A percentile compares a stretch with the other conserved stretches of the same genome.
These are phyloP conservation scores for Nemophila menziesii DNA, from an alignment of 257 asterid species.

Conservation along the genomic window DNA sequence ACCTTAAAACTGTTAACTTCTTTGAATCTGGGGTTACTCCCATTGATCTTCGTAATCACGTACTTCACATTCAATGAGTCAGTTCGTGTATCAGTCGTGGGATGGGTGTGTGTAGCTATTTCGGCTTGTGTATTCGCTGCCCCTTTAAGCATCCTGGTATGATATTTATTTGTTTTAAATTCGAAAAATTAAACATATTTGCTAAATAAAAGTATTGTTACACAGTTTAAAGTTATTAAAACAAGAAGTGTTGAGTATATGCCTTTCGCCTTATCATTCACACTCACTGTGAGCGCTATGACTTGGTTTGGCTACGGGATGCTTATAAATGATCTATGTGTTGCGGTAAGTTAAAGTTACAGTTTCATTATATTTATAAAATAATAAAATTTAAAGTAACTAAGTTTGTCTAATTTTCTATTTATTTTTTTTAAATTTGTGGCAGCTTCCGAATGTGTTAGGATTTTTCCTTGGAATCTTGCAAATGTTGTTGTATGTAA, in stretches of 20 bases:
- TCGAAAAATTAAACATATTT: neutral
- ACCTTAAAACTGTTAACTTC: conserved; percentile 10
- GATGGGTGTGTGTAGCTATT: conserved; percentile 33
- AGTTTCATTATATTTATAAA: no score
- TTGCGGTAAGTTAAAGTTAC: conserved; percentile 19
- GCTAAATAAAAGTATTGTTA: no score
- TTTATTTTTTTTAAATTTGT: neutral
- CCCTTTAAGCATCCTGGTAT: conserved; percentile 35
- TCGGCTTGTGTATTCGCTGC: conserved; percentile 30
- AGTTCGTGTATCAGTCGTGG: conserved; percentile 21
- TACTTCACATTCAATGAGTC: conserved; percentile 11
- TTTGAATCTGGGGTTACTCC: conserved; percentile 20
- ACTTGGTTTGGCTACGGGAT: conserved; percentile 76
- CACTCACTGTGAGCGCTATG: conserved; percentile 68
- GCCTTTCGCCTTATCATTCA: conserved; percentile 64
- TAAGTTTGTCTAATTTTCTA: neutral
- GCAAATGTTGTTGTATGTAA: conserved; percentile 51
- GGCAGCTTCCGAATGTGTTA: conserved; percentile 56
- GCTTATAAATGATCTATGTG: conserved; percentile 30
- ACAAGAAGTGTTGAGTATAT: conserved; percentile 77
- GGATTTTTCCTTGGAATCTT: conserved; percentile 61
- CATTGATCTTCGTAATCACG: conserved; percentile 11
- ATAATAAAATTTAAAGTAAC: no score
- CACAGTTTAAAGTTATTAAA: conserved; percentile 58
- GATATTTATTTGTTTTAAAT: neutral